Conservation (phyloP, 116 monocot species). For the Zostera marina region DNA sequence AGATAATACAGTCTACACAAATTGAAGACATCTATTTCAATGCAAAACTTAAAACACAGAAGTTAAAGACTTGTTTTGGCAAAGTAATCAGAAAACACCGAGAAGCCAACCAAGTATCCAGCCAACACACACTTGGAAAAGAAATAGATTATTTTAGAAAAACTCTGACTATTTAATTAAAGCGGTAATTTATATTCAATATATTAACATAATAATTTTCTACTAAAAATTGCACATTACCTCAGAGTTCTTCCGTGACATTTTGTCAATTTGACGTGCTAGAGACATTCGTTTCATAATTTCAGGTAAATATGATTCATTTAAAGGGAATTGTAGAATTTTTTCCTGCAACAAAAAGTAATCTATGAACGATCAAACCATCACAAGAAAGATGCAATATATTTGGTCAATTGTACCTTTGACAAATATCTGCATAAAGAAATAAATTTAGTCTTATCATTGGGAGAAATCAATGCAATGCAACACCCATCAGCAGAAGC, state of each 20-base stretch:
- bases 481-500: conserved; percentile 84
- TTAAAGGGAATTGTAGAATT: conserved; percentile 47
- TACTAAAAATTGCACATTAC: conserved; percentile 11
- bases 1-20: background rate
- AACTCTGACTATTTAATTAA: background rate
- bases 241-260: conserved; percentile 37
- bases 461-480: conserved; percentile 77
- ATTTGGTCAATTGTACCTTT: conserved; percentile 55
- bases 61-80: too few relatives aligned
- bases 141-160: too few relatives aligned
- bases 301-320: conserved; percentile 58
- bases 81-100: too few relatives aligned
- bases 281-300: conserved; percentile 57
- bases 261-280: conserved; percentile 70
- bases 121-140: too few relatives aligned
- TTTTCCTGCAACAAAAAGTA: conserved; percentile 35
- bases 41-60: too few relatives aligned
- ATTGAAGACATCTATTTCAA: background rate
- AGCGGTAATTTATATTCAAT: background rate
- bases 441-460: conserved; percentile 76
- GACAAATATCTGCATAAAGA: conserved; percentile 82
- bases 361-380: background rate
- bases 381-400: background rate
- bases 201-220: background rate
- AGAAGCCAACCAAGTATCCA: too few relatives aligned